A percentile compares a stretch with the other conserved stretches of the same genome.
Conservation (phyloP, 129 eudicot genomes). For the Flaveria linearis region DNA sequence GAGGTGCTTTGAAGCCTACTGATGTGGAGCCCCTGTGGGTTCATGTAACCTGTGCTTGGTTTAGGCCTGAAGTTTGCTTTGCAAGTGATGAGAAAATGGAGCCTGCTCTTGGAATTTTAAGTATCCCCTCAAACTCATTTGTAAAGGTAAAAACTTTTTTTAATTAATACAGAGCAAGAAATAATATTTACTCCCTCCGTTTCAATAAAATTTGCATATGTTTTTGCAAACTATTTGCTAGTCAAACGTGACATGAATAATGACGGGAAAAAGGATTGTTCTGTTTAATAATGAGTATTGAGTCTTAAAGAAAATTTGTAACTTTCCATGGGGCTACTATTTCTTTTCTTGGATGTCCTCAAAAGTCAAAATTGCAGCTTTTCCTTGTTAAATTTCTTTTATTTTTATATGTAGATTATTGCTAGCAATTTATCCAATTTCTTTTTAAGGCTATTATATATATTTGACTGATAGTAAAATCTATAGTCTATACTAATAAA, state of each 20-base stretch:
- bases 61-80: slow-evolving; percentile 92
- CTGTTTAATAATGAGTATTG: background rate
- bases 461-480: background rate
- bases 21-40: slow-evolving; percentile 95
- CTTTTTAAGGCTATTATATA: background rate
- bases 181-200: background rate
- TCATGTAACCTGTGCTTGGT: slow-evolving; percentile 98
- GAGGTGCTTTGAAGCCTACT: slow-evolving; percentile 95
- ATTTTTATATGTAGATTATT: background rate
- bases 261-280: background rate
- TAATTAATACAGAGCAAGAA: background rate
- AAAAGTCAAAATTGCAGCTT: background rate
- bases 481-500: too few relatives aligned
- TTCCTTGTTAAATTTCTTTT: background rate
- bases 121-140: slow-evolving; percentile 88
- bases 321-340: background rate
- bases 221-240: background rate
- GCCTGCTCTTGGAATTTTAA: slow-evolving; percentile 93
- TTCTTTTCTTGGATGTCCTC: background rate
- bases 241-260: background rate
- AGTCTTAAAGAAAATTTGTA: background rate
- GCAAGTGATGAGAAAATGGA: slow-evolving; percentile 95
- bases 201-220: too few relatives aligned
- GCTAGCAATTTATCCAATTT: background rate
- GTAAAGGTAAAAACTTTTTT: slow-evolving; percentile 62